Evolutionary conservation across 2,329 filamentous ascomycete species (phyloP).

Genomic region (Ceratocystis cacaofunesta): DNA sequence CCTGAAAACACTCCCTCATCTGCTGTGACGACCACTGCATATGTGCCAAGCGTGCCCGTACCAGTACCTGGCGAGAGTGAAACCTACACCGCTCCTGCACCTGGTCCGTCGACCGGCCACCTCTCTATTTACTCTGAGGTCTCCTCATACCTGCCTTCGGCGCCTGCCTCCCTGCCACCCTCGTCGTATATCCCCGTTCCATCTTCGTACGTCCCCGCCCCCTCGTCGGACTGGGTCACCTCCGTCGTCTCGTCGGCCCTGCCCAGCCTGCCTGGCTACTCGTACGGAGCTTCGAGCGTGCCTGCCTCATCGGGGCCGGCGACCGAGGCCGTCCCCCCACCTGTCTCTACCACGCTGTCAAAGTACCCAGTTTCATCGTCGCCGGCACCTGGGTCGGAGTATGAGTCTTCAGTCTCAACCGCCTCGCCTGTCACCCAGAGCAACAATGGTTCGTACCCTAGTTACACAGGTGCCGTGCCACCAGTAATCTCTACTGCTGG

Average conservation of each 20-base stretch:
- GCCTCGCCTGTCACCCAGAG: not conserved
- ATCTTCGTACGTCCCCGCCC: not conserved
- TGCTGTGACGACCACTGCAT: not conserved
- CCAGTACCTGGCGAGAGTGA: not conserved
- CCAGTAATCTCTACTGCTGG: slow-evolving; percentile 10
- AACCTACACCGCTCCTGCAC: not conserved
- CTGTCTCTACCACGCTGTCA: not conserved
- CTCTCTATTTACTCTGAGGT: not conserved
- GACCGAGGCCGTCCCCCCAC: not conserved
- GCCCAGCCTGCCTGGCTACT: slow-evolving; percentile 2
- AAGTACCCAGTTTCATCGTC: not conserved
- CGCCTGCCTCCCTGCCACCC: not conserved
- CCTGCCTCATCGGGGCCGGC: not conserved
- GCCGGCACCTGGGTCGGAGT: not conserved
- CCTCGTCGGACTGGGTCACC: not conserved
- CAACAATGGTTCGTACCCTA: slow-evolving; percentile 6
- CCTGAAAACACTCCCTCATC: not conserved
- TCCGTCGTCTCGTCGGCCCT: slow-evolving; percentile 1
- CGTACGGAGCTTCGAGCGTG: not conserved
- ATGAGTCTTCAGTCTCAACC: not conserved
- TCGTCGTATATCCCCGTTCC: not conserved
- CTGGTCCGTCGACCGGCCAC: not conserved
- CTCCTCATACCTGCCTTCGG: not conserved
- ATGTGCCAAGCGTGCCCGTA: not conserved
- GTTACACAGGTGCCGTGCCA: slow-evolving; percentile 4